These are phyloP conservation scores for Trichoderma asperelloides DNA, from an alignment of 495 filamentous ascomycete genomes.

Conservation along the genomic window DNA sequence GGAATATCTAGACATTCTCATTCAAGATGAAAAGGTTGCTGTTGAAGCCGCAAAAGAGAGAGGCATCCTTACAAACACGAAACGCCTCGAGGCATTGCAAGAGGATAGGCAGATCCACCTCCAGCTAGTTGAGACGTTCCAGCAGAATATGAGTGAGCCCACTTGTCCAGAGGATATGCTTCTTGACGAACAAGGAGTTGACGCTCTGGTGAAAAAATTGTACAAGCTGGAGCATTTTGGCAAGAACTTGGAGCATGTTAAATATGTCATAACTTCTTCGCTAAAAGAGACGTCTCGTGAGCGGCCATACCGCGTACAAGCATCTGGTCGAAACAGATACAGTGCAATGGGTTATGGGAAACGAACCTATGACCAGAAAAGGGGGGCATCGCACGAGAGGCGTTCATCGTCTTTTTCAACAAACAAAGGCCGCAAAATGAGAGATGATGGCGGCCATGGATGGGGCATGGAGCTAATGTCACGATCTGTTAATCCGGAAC, in stretches of 20 bases:
- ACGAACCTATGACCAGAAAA: too few relatives aligned
- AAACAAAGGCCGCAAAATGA: too few relatives aligned
- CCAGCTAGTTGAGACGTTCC: conserved; percentile 13
- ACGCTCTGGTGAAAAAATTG: conserved; percentile 14
- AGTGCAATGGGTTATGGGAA: too few relatives aligned
- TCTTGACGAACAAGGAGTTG: conserved; percentile 14
- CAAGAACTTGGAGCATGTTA: conserved; percentile 15
- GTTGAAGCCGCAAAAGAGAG: not conserved
- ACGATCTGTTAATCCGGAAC: too few relatives aligned
- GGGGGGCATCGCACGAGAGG: too few relatives aligned
- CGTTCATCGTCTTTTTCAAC: too few relatives aligned
- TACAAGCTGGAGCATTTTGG: conserved; percentile 23
- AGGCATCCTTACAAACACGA: not conserved
- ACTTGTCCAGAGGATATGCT: conserved; percentile 4
- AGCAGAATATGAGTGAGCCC: conserved; percentile 11
- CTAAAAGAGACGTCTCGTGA: conserved; percentile 20
- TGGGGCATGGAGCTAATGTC: too few relatives aligned
- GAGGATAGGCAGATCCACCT: not conserved
- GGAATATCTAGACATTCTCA: conserved; percentile 29
- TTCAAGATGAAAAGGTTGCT: conserved; percentile 16
- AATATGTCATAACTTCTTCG: conserved; percentile 12
- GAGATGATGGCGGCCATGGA: too few relatives aligned
- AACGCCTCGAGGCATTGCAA: not conserved
- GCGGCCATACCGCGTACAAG: not conserved
- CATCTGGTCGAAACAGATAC: too few relatives aligned